Evolutionary conservation across 371 early-diverging fungal genomes (phyloP).

Genomic region (Mortierella sp.): DNA sequence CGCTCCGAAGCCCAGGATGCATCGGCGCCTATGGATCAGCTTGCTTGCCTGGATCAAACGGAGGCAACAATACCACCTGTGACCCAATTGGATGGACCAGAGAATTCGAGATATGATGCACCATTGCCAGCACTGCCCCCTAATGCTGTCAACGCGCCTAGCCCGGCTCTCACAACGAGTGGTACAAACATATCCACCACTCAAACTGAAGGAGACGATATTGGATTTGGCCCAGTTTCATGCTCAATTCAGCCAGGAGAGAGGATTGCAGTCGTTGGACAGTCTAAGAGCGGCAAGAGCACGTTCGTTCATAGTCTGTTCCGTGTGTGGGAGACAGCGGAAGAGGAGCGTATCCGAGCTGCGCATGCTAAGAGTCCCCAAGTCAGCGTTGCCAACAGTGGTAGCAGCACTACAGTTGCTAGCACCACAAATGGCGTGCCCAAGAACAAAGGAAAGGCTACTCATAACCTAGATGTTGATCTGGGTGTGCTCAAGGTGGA

Average conservation of each 20-base stretch:
- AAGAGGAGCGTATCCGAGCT: conserved; percentile 38
- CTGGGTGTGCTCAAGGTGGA: conserved; percentile 41
- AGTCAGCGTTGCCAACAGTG: conserved; percentile 1
- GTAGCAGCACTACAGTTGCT: too few species aligned
- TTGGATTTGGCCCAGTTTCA: conserved; percentile 44
- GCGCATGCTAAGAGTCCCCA: conserved; percentile 13
- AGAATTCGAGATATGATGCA: conserved; percentile 17
- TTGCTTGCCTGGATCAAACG: conserved; percentile 18
- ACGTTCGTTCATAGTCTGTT: conserved; percentile 49
- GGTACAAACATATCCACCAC: neutral
- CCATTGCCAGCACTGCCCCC: conserved; percentile 41
- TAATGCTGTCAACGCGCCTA: neutral
- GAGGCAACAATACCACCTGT: neutral
- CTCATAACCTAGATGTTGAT: conserved; percentile 5
- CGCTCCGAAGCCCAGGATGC: conserved; percentile 7
- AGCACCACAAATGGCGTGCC: too few species aligned
- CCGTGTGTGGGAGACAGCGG: conserved; percentile 43
- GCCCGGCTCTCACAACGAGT: neutral
- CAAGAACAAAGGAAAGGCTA: conserved; percentile 9
- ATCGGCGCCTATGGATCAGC: conserved; percentile 33
- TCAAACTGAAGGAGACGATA: neutral
- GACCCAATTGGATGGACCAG: conserved; percentile 4
- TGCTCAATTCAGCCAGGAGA: conserved; percentile 43
- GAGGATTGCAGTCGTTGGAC: conserved; percentile 46
- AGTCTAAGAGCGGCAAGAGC: conserved; percentile 49